These are phyloP conservation scores for Aureobasidium zeae DNA, from an alignment of 2,329 filamentous ascomycete species.

Conservation along the genomic window DNA sequence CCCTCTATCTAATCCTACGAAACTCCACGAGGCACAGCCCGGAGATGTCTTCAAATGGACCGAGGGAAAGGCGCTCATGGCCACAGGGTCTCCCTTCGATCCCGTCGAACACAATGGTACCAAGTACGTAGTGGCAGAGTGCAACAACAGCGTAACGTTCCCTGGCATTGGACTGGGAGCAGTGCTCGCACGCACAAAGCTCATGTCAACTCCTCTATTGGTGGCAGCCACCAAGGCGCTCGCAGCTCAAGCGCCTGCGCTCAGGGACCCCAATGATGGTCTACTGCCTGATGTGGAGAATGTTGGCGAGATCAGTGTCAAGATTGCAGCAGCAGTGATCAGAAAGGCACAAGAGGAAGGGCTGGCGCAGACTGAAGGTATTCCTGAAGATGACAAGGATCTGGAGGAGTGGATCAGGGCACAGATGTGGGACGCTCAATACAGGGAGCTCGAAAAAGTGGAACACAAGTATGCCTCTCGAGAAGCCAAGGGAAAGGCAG, in stretches of 20 bases:
- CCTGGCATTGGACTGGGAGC: conserved; percentile 76
- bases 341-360: conserved; percentile 60
- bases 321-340: conserved; percentile 69
- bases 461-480: conserved; percentile 43
- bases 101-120: conserved; percentile 55
- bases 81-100: conserved; percentile 74
- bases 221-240: conserved; percentile 70
- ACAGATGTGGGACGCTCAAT: conserved; percentile 72
- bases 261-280: conserved; percentile 54
- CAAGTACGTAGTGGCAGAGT: conserved; percentile 60
- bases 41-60: conserved; percentile 72
- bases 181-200: conserved; percentile 57
- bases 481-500: conserved; percentile 52
- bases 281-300: conserved; percentile 67
- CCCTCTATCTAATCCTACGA: conserved; percentile 77
- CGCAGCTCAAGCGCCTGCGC: conserved; percentile 60
- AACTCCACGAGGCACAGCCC: conserved; percentile 72
- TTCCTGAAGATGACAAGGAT: conserved; percentile 49
- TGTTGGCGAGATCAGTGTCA: conserved; percentile 66
- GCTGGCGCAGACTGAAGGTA: conserved; percentile 54
- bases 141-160: conserved; percentile 81
- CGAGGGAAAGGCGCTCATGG: conserved; percentile 64
- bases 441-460: conserved; percentile 54
- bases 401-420: conserved; percentile 63
- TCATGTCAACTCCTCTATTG: conserved; percentile 68